Percentiles rank a stretch among this genome's conserved stretches.
These are phyloP conservation scores for Beauveria brongniartii DNA, from an alignment of 2,329 filamentous ascomycete species.

Conservation along the genomic window DNA sequence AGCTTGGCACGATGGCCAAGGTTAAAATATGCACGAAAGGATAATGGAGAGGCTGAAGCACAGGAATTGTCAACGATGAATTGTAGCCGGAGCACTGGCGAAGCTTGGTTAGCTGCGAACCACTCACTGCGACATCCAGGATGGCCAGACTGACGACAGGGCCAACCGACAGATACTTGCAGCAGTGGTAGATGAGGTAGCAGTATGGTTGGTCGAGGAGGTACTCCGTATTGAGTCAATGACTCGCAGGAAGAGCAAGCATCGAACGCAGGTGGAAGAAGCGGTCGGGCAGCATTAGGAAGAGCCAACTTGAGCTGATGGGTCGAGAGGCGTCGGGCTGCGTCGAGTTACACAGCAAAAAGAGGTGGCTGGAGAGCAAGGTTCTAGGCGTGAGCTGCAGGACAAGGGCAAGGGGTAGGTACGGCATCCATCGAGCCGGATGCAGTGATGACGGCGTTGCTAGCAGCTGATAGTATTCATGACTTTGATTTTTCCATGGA, in stretches of 20 bases:
- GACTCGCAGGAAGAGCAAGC: constrained; percentile 2
- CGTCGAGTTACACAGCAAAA: neutral
- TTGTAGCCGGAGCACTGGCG: neutral
- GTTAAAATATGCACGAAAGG: neutral
- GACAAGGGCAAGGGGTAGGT: neutral
- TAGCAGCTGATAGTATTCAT: neutral
- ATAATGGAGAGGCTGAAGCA: constrained; percentile 4
- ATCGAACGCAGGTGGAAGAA: constrained; percentile 1
- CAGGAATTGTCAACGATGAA: neutral
- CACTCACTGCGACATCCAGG: neutral
- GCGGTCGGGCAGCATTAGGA: constrained; percentile 9
- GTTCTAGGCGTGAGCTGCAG: neutral
- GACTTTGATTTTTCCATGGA: neutral
- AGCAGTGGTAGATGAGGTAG: neutral
- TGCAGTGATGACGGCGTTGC: neutral
- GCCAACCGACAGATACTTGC: neutral
- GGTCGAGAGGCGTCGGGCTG: constrained; percentile 1
- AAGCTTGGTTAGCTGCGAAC: constrained; percentile 1
- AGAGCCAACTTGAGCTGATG: neutral
- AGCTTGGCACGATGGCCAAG: neutral
- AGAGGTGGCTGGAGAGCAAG: constrained; percentile 10
- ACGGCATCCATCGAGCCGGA: neutral
- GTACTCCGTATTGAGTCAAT: neutral
- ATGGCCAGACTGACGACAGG: neutral
- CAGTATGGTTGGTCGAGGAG: neutral